Evolutionary conservation across 2,329 filamentous ascomycete genomes (phyloP).

Genomic region (Pseudocercospora fijiensis): DNA sequence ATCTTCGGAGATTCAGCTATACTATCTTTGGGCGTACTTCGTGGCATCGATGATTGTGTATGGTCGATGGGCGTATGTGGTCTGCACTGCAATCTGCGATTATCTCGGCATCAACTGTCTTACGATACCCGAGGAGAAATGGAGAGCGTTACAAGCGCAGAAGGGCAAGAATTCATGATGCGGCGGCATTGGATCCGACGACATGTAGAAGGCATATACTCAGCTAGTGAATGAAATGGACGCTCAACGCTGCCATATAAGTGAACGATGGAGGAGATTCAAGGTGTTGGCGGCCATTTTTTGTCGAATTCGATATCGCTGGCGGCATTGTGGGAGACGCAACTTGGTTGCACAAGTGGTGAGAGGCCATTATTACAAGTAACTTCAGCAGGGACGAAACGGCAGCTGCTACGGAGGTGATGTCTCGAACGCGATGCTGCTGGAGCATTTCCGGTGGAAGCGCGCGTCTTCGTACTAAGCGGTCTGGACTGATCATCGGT

Average conservation of each 20-base stretch:
- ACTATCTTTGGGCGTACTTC: conserved; percentile 83
- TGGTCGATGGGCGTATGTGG: conserved; percentile 86
- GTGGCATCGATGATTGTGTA: conserved; percentile 82
- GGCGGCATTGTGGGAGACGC: neutral
- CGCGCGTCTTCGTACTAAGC: neutral
- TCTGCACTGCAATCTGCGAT: conserved; percentile 86
- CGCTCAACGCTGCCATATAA: neutral
- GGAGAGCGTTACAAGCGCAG: conserved; percentile 33
- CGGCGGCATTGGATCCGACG: conserved; percentile 2
- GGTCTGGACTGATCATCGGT: neutral
- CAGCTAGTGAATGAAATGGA: neutral
- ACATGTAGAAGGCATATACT: neutral
- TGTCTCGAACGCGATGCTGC: neutral
- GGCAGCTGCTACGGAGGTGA: neutral
- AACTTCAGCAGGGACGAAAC: too few species aligned
- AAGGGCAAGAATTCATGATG: conserved; percentile 13
- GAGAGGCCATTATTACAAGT: too few species aligned
- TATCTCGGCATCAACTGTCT: conserved; percentile 93
- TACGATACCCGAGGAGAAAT: conserved; percentile 62
- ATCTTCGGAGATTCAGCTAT: conserved; percentile 62
- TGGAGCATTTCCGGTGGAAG: neutral
- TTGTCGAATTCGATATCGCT: neutral
- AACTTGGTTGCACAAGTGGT: neutral
- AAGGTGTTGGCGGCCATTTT: neutral
- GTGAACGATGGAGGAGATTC: neutral